Base-by-base conservation (phyloP, 495 filamentous ascomycete genomes). In the Massariosphaeria phaeospora region DNA sequence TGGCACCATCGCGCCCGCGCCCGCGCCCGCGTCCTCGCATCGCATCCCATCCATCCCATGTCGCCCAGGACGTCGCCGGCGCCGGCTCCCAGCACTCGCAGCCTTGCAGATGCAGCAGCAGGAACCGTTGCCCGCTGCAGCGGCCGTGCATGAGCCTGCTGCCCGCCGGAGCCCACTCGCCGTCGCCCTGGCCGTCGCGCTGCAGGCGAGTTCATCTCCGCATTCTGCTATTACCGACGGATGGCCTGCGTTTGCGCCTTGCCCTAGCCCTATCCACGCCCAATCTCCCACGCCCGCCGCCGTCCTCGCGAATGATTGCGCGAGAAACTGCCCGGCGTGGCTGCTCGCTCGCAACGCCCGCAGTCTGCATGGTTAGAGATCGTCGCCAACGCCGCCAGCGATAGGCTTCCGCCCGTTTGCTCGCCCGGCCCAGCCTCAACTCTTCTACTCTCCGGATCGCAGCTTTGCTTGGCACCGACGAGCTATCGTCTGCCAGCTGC, bases 171-270 rank as follows among this genome's bases (percentile, higher is more conserved):
- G 24, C 20, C 38, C 38, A 40, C 29, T 25, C 30, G 11, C 33
- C 21, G 47, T 12, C 23, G 3, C 5, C 26, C 13, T 21, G 27
- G 15, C 31, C 24, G 43, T 12, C 13, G 10, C 6, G 7, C 6
- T 10, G 41, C 41, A 7, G 7, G 29, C 29, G 7, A 33, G 52
- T 53, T 59, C 56, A 59, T 59, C 48, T 59, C 56, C 56, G 56
- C 56, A 52, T 52, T 40, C 34, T 15, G 40, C 25, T 34, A 35
- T 30, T 24, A n/a, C 41, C 38, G 54, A 51, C 36, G 45, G 38
- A 6, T 20, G 15, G 17, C 29, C 55, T 52, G 29, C 42, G 29
- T 52, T 46, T 52, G 47, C 48, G 38, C 47, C 20, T n/a, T 43
- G 20, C 36, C 44, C 53, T 34, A 27, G 33, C 46, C 25, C 26